A percentile compares a stretch with the other conserved stretches of the same genome.
These are phyloP conservation scores for Brassica nigra DNA, from an alignment of 345 rosid genomes.

Conservation along the genomic window DNA sequence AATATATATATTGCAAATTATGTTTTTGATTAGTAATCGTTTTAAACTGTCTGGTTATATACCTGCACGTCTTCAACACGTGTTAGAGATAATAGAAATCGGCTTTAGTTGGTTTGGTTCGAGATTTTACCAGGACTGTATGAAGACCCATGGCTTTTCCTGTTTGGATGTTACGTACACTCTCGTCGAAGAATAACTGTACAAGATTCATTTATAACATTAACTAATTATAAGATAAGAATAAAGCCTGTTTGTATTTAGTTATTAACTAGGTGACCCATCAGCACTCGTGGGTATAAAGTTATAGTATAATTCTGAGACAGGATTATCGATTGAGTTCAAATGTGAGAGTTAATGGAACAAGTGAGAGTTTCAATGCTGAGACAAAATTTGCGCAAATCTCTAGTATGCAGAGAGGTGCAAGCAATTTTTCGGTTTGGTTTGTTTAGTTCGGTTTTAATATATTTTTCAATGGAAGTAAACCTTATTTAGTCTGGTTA, in stretches of 20 bases:
- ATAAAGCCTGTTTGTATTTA: background rate
- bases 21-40: background rate
- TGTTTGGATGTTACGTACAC: constrained; percentile 67
- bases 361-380: no score
- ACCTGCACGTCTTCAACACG: background rate
- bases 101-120: background rate
- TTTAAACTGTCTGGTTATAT: background rate
- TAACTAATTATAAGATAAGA: background rate
- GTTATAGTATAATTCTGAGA: no score
- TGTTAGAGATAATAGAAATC: background rate
- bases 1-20: background rate
- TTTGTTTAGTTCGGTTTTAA: no score
- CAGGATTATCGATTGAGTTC: no score
- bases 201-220: background rate
- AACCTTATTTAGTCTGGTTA: no score
- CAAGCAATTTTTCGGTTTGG: no score
- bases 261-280: no score
- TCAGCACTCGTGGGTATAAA: no score
- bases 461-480: no score
- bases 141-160: constrained; percentile 69
- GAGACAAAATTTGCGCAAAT: no score
- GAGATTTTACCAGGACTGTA: constrained; percentile 63
- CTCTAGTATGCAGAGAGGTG: no score
- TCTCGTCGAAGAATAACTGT: constrained; percentile 90
- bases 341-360: no score